Conservation (phyloP, 148 eudicot genomes). For the Polygonum maritimum region DNA sequence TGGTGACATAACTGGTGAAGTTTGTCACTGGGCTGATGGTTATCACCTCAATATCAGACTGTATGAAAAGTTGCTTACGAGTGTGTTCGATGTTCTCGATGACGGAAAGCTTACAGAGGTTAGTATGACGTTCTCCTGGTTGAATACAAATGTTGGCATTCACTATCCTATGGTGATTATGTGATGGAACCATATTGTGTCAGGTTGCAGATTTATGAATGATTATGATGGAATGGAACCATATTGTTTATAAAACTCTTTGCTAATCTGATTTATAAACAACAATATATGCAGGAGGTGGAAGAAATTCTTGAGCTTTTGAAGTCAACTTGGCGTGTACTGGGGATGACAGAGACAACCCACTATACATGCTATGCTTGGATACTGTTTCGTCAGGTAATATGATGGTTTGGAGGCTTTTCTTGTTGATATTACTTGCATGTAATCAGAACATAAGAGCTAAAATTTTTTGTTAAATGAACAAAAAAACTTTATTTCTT, state of each 20-base stretch:
- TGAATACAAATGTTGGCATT: neutral
- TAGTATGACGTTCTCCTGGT: conserved; percentile 13
- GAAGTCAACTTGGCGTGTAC: conserved; percentile 92
- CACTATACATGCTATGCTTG: conserved; percentile 88
- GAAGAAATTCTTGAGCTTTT: conserved; percentile 95
- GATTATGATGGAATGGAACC: neutral
- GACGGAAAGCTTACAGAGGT: conserved; percentile 99
- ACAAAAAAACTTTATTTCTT: neutral
- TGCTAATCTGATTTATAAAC: neutral
- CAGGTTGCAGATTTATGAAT: neutral
- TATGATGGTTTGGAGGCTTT: conserved; percentile 4
- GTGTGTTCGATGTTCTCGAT: conserved; percentile 92
- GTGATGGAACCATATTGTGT: neutral
- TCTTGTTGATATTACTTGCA: neutral
- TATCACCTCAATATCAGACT: conserved; percentile 92
- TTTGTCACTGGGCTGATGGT: conserved; percentile 99
- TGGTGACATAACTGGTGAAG: conserved; percentile 99
- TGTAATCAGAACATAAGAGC: neutral
- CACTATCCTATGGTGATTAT: neutral
- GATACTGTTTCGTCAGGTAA: conserved; percentile 98
- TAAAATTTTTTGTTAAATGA: neutral
- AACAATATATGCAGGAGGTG: conserved; percentile 54
- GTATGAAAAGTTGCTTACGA: conserved; percentile 87
- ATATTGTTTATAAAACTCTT: neutral
- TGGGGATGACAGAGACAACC: conserved; percentile 92